Conservation (phyloP, 495 filamentous ascomycete species). For the Letharia columbiana region DNA sequence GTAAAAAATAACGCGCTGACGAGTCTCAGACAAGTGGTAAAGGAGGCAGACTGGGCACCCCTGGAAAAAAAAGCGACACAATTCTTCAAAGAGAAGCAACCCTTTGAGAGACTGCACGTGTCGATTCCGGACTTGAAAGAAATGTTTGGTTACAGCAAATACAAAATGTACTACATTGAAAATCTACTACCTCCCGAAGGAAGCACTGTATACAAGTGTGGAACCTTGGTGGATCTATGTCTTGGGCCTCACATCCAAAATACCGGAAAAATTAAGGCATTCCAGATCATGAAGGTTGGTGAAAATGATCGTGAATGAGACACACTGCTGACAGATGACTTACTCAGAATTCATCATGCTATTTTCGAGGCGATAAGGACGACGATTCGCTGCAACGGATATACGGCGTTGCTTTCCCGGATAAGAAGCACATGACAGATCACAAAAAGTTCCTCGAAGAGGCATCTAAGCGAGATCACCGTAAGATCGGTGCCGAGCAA, state of each 20-base stretch:
- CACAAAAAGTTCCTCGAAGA: slow-evolving; percentile 92
- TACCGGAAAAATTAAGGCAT: slow-evolving; percentile 85
- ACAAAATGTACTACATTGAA: slow-evolving; percentile 92
- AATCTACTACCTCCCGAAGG: slow-evolving; percentile 81
- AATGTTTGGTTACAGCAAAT: slow-evolving; percentile 95
- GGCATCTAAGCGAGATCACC: slow-evolving; percentile 89
- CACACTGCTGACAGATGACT: slow-evolving; percentile 1
- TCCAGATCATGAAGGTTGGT: slow-evolving; percentile 75
- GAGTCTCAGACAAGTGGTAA: slow-evolving; percentile 49
- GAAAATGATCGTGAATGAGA: not conserved
- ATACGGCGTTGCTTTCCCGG: slow-evolving; percentile 92
- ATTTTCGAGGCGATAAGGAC: slow-evolving; percentile 86
- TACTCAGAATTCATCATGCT: slow-evolving; percentile 78
- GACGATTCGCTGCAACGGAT: slow-evolving; percentile 95
- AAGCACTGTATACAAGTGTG: slow-evolving; percentile 88
- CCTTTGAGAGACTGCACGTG: slow-evolving; percentile 81
- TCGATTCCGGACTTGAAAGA: slow-evolving; percentile 83
- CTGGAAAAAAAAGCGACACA: slow-evolving; percentile 65
- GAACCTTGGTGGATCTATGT: slow-evolving; percentile 72
- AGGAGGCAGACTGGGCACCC: slow-evolving; percentile 64
- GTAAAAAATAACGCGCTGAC: not conserved
- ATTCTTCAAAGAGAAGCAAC: slow-evolving; percentile 93
- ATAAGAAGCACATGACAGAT: slow-evolving; percentile 86
- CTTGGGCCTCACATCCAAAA: slow-evolving; percentile 80
- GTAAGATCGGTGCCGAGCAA: slow-evolving; percentile 84